phyloP scores from a whole-genome alignment of 2,329 filamentous ascomycete species.

The Verticillium alfalfae region DNA sequence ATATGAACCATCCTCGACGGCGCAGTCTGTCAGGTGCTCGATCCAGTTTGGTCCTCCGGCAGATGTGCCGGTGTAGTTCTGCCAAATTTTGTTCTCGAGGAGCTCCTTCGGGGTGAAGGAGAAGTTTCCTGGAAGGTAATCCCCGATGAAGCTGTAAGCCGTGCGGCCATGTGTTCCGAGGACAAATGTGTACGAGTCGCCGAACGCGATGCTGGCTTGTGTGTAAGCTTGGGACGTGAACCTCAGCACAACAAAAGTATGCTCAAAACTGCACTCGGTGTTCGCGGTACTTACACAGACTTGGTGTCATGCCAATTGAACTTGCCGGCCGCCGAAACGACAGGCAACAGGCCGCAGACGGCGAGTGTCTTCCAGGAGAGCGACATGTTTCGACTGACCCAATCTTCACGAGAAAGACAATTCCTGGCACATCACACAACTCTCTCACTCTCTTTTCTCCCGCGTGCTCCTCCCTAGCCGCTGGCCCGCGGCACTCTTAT shows the following conservation, averaged over 20 bases:
- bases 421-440: not conserved
- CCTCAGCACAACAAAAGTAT: no score
- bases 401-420: not conserved
- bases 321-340: not conserved
- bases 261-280: no score
- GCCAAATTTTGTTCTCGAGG: conserved; percentile 41
- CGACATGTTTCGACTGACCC: not conserved
- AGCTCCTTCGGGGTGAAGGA: conserved; percentile 36
- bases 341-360: not conserved
- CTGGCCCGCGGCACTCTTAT: not conserved
- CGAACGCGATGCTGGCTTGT: conserved; percentile 34
- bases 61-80: conserved; percentile 38
- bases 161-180: conserved; percentile 45
- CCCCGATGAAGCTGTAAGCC: conserved; percentile 51
- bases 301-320: conserved; percentile 16
- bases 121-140: conserved; percentile 32
- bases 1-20: conserved; percentile 33
- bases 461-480: not conserved
- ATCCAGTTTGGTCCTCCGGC: conserved; percentile 51
- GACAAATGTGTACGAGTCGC: conserved; percentile 46
- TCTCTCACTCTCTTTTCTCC: no score
- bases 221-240: not conserved
- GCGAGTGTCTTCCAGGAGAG: not conserved
- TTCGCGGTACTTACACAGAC: conserved; percentile 13
- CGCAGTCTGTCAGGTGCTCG: conserved; percentile 46